Evolutionary conservation across 768 basidiomycete genomes (phyloP).

Genomic region (Leucocoprinus leucothites): DNA sequence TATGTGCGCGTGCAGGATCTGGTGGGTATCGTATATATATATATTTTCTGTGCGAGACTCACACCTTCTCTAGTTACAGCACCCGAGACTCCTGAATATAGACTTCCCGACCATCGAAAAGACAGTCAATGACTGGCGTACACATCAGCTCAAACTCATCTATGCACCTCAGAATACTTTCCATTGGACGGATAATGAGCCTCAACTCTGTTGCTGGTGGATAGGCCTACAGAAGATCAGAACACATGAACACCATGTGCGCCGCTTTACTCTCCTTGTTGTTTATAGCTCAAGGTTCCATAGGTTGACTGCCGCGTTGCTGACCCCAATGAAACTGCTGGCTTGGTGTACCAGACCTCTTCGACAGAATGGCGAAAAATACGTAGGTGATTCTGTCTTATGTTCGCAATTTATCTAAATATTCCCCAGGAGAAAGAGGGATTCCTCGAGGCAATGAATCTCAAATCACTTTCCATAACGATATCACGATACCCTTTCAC

Average conservation of each 20-base stretch:
- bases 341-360: slow-evolving; percentile 1
- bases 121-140: slow-evolving; percentile 64
- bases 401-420: background rate
- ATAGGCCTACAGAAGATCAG: background rate
- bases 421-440: background rate
- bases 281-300: background rate
- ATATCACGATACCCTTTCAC: background rate
- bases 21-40: slow-evolving; percentile 44
- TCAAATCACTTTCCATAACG: background rate
- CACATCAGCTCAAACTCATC: slow-evolving; percentile 48
- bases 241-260: background rate
- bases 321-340: background rate
- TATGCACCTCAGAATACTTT: slow-evolving; percentile 13
- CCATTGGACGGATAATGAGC: background rate
- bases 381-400: background rate
- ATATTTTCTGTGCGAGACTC: background rate
- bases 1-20: slow-evolving; percentile 81
- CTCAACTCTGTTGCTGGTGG: slow-evolving; percentile 8
- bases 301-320: background rate
- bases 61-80: slow-evolving; percentile 4
- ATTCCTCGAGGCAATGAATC: background rate
- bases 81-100: slow-evolving; percentile 33
- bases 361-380: slow-evolving; percentile 1
- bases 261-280: background rate
- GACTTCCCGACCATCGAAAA: slow-evolving; percentile 61